Base-by-base conservation (phyloP, 2,329 filamentous ascomycete genomes). In the Aspergillus melleus region DNA sequence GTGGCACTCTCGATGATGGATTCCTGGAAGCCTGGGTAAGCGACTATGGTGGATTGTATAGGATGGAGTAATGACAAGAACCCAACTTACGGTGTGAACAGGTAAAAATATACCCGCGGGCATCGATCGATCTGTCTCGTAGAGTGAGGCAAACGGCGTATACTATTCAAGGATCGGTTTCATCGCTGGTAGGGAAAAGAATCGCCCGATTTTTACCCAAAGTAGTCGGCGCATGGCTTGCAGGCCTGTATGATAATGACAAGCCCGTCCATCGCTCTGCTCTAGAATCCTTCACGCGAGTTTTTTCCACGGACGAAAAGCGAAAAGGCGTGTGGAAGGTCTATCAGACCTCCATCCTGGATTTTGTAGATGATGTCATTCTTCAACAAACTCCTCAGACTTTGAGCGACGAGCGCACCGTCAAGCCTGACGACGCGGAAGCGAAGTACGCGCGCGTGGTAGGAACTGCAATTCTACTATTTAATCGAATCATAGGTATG, bases 111-210 rank as follows among this genome's bases (percentile, higher is more conserved):
- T 99, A 96, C 73, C 91, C 95, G 55, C 90, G 93, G 61, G 85
- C 89, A 39, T 95, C 94, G 19, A 96, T 98, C 77, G 94, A 98
- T 74, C 91, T 90, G 72, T 88, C 90, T 51, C 89, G 92, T 52
- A 86, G 90, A 61, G 94, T 97, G 36, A 91, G 95, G 64, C 93
- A 97, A 75, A 84, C 95, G 49, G 86, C 93, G 19, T 94, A 98
- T 73, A 81, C 78, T 11, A 74, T 96, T 24, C 92, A 96, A 69
- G 87, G 87, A 30, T 78, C 81, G 24, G 79, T 89, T 42, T 83
- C 84, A 49, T 76, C 77, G 8, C 79, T 82, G 29, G 81, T 81
- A 55, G 90, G 92, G 52, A 96, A 95, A 80, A 87, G 92, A 62
- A 91, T 96, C 78, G 92, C 91, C 63, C 90, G 86, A 64, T 84